Evolutionary conservation across 768 basidiomycete species (phyloP).

Genomic region (Pleurotus cornucopiae): DNA sequence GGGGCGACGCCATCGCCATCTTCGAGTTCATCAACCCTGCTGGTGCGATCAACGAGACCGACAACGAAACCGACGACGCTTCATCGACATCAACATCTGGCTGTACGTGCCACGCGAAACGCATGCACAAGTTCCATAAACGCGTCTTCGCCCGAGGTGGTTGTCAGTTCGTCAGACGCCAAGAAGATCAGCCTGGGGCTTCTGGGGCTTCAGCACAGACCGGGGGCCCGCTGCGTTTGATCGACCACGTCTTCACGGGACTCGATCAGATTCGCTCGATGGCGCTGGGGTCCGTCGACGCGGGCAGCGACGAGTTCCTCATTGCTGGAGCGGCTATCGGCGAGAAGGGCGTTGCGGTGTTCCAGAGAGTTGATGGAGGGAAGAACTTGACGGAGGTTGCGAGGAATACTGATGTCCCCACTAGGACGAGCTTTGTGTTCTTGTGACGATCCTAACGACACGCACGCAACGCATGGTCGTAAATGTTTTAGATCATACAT

Average conservation of each 20-base stretch:
- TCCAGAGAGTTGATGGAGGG: conserved; percentile 51
- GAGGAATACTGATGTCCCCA: conserved; percentile 47
- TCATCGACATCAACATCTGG: conserved; percentile 50
- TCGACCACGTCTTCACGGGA: conserved; percentile 50
- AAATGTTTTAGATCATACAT: too few relatives aligned
- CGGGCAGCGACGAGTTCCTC: conserved; percentile 42
- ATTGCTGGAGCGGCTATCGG: conserved; percentile 53
- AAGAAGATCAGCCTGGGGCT: neutral
- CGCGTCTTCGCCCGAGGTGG: neutral
- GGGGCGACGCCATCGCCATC: conserved; percentile 56
- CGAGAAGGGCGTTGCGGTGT: conserved; percentile 51
- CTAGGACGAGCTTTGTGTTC: conserved; percentile 44
- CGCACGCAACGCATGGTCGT: too few relatives aligned
- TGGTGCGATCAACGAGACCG: conserved; percentile 8
- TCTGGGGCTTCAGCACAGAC: neutral
- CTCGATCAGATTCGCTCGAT: conserved; percentile 54
- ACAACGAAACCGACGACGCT: conserved; percentile 35
- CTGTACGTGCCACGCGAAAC: conserved; percentile 11
- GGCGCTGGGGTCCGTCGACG: conserved; percentile 37
- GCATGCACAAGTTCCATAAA: conserved; percentile 14
- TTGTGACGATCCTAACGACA: neutral
- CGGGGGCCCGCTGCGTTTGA: conserved; percentile 27
- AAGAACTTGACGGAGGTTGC: conserved; percentile 47
- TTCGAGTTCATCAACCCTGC: conserved; percentile 35
- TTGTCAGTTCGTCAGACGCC: conserved; percentile 3